Conservation (phyloP, 306 rosid genomes). For the Begonia peltatifolia region DNA sequence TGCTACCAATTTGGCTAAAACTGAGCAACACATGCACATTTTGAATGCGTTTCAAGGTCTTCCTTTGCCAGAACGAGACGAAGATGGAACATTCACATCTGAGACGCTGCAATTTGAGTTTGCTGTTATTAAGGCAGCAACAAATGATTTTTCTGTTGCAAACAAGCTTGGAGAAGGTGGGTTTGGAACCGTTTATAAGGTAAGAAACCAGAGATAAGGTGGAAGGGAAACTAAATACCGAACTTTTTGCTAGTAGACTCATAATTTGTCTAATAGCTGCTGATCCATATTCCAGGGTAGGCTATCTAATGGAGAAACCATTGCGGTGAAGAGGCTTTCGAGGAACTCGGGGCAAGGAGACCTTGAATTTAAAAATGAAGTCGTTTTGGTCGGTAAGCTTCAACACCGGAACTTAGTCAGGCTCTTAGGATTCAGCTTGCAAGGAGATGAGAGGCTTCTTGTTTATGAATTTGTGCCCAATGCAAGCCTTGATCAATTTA, state of each 20-base stretch:
- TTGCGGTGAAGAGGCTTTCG: slow-evolving; percentile 50
- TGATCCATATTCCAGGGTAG: slow-evolving; percentile 24
- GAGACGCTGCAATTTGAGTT: slow-evolving; percentile 5
- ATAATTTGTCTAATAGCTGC: too few species aligned
- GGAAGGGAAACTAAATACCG: neutral
- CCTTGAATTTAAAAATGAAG: slow-evolving; percentile 49
- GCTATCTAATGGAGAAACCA: slow-evolving; percentile 36
- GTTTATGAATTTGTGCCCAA: slow-evolving; percentile 53
- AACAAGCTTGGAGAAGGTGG: slow-evolving; percentile 72
- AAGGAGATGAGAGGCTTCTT: slow-evolving; percentile 40
- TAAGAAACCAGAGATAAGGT: neutral
- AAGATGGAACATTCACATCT: neutral
- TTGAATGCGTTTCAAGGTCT: too few species aligned
- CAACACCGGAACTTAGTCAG: slow-evolving; percentile 54
- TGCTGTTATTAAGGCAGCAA: slow-evolving; percentile 26
- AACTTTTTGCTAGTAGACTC: too few species aligned
- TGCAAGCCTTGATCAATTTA: slow-evolving; percentile 40
- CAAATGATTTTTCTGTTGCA: slow-evolving; percentile 32
- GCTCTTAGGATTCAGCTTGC: slow-evolving; percentile 43
- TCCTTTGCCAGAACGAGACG: neutral
- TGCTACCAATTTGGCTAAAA: too few species aligned
- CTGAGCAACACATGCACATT: too few species aligned
- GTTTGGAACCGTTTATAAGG: slow-evolving; percentile 78
- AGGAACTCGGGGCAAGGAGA: slow-evolving; percentile 53
- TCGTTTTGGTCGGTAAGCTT: slow-evolving; percentile 40